These are phyloP conservation scores for Amphibolis antarctica DNA, from an alignment of 106 monocot species.

Conservation along the genomic window DNA sequence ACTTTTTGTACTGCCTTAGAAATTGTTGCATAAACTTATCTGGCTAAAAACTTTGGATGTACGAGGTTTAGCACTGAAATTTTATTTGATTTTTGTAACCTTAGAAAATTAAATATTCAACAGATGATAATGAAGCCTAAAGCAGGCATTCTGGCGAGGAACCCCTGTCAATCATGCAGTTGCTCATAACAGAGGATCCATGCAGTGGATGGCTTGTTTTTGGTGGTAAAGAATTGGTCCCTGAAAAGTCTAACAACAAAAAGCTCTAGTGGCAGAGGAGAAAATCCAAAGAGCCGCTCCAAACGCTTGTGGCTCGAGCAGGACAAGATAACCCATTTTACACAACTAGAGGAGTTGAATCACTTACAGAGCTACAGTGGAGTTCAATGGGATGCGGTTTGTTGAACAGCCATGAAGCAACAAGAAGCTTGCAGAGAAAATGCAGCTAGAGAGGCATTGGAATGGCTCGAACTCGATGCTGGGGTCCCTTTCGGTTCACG, in stretches of 20 bases:
- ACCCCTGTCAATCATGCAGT: slow-evolving; percentile 52
- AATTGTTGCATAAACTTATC: no score
- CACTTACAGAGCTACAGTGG: slow-evolving; percentile 70
- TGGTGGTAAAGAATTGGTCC: slow-evolving; percentile 57
- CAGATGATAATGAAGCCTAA: slow-evolving; percentile 91
- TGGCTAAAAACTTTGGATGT: no score
- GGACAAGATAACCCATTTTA: slow-evolving; percentile 73
- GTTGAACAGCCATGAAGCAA: slow-evolving; percentile 66
- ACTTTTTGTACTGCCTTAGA: no score
- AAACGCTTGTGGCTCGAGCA: slow-evolving; percentile 62
- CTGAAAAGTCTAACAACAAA: slow-evolving; percentile 28
- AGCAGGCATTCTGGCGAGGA: slow-evolving; percentile 54
- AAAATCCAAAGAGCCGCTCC: slow-evolving; percentile 77
- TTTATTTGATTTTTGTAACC: no score
- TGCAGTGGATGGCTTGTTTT: slow-evolving; percentile 70
- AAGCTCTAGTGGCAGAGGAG: slow-evolving; percentile 30
- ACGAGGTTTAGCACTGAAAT: no score
- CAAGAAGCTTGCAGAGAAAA: slow-evolving; percentile 89
- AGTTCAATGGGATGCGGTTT: slow-evolving; percentile 94
- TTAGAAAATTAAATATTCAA: no score
- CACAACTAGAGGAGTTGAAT: slow-evolving; percentile 48
- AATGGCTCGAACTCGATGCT: slow-evolving; percentile 65
- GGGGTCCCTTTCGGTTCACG: slow-evolving; percentile 31
- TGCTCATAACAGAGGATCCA: slow-evolving; percentile 70
- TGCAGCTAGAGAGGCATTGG: slow-evolving; percentile 81